Percentiles rank a stretch among this genome's conserved stretches.
These are phyloP conservation scores for Thalassiosira hispida DNA, from an alignment of 352 stramenopile species.

Conservation along the genomic window DNA sequence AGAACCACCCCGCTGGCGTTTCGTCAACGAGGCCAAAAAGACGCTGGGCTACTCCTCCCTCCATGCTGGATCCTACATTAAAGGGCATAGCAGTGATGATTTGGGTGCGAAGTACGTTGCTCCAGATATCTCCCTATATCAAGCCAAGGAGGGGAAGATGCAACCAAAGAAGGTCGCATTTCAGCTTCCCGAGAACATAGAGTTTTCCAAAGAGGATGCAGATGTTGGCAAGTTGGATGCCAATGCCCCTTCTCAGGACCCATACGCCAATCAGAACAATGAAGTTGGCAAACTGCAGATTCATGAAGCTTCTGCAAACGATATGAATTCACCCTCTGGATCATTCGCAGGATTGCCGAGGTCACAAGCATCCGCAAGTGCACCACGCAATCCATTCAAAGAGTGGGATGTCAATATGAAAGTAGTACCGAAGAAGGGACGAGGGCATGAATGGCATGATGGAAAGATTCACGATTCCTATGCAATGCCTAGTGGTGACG, in stretches of 20 bases:
- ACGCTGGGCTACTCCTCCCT: conserved; percentile 32
- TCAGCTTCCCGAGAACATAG: background rate
- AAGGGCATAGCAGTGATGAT: conserved; percentile 31
- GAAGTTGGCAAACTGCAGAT: conserved; percentile 42
- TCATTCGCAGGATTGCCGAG: conserved; percentile 34
- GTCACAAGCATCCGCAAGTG: background rate
- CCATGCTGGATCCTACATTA: conserved; percentile 21
- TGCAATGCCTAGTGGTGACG: background rate
- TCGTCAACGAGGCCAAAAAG: conserved; percentile 45
- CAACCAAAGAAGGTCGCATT: background rate
- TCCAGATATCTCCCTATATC: conserved; percentile 21
- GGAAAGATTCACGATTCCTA: conserved; percentile 24
- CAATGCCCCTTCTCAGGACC: background rate
- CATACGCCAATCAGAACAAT: background rate
- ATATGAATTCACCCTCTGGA: conserved; percentile 4
- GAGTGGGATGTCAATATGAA: conserved; percentile 16
- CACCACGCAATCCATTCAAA: conserved; percentile 18
- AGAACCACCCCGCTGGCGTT: conserved; percentile 39
- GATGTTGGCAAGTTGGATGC: conserved; percentile 24
- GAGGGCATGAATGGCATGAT: conserved; percentile 29
- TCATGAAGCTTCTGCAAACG: conserved; percentile 5
- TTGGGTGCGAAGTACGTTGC: conserved; percentile 44
- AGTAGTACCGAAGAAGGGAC: conserved; percentile 7
- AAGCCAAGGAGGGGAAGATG: background rate
- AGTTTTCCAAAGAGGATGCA: background rate